A percentile compares a stretch with the other conserved stretches of the same genome.
These are phyloP conservation scores for Psilocybe cubensis DNA, from an alignment of 768 basidiomycete species.

Conservation along the genomic window DNA sequence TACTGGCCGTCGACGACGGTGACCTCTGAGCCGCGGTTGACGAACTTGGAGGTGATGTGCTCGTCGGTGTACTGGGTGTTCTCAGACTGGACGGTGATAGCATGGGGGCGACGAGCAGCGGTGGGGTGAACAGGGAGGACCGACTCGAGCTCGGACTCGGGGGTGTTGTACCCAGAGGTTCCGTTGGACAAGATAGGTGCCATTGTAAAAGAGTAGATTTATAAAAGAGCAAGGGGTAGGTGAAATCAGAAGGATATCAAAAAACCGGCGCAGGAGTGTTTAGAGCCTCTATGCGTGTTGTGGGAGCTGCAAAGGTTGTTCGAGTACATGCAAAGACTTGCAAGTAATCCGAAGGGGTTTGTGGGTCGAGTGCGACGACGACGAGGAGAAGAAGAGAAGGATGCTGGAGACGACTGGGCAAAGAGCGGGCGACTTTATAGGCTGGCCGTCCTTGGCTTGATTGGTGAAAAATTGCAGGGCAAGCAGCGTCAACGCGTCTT, in stretches of 20 bases:
- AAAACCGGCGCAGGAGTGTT: slow-evolving; percentile 78
- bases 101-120: slow-evolving; percentile 73
- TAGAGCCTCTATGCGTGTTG: slow-evolving; percentile 86
- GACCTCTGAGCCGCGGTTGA: slow-evolving; percentile 79
- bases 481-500: too few species aligned
- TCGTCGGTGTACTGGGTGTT: slow-evolving; percentile 83
- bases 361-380: slow-evolving; percentile 11
- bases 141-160: slow-evolving; percentile 72
- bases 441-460: too few species aligned
- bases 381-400: background rate
- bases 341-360: slow-evolving; percentile 32
- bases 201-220: slow-evolving; percentile 44
- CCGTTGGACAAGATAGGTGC: slow-evolving; percentile 46
- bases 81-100: slow-evolving; percentile 81
- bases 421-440: too few species aligned
- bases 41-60: slow-evolving; percentile 81
- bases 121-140: slow-evolving; percentile 82
- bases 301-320: slow-evolving; percentile 91
- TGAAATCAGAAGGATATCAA: slow-evolving; percentile 49
- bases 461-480: too few species aligned
- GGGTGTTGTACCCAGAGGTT: slow-evolving; percentile 74
- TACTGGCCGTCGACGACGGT: slow-evolving; percentile 74
- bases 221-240: slow-evolving; percentile 29
- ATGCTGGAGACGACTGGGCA: background rate
- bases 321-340: slow-evolving; percentile 87